A percentile compares a stretch with the other conserved stretches of the same genome.
These are phyloP conservation scores for Linnemannia schmuckeri DNA, from an alignment of 192 early-diverging fungal species.

Conservation along the genomic window DNA sequence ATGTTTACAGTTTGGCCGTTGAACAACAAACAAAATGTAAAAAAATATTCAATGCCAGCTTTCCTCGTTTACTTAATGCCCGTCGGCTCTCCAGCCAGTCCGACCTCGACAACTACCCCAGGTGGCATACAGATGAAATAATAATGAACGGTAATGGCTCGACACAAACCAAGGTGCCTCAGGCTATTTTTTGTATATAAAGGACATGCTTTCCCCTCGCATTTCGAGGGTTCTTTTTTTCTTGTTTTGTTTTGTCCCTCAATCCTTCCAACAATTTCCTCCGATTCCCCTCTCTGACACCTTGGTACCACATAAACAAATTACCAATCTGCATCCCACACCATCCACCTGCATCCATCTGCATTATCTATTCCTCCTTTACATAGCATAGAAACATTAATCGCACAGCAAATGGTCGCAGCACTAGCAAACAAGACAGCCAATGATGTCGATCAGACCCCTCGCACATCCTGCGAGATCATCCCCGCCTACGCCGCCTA, in stretches of 20 bases:
- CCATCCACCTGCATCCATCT: neutral
- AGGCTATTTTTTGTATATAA: too few species aligned
- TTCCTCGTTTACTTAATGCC: neutral
- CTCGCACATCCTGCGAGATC: slow-evolving; percentile 49
- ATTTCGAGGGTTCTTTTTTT: too few species aligned
- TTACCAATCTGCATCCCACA: neutral
- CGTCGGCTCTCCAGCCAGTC: neutral
- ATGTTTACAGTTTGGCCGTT: slow-evolving; percentile 4
- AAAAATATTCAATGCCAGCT: slow-evolving; percentile 3
- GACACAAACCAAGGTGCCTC: too few species aligned
- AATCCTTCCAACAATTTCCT: too few species aligned
- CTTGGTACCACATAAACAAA: neutral
- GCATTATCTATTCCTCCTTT: neutral
- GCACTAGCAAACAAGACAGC: slow-evolving; percentile 4
- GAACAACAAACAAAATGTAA: neutral
- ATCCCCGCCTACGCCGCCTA: slow-evolving; percentile 16
- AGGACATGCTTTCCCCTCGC: too few species aligned
- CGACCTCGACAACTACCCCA: neutral
- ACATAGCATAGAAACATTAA: neutral
- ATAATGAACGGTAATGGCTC: too few species aligned
- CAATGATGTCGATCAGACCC: slow-evolving; percentile 36
- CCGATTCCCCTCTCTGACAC: neutral
- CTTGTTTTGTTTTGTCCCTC: too few species aligned
- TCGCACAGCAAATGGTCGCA: neutral
- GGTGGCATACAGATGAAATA: neutral